Evolutionary conservation across 352 stramenopile genomes (phyloP), one percentile per base, ranked within the genome.

Genomic region (Phytophthora citrophthora): DNA sequence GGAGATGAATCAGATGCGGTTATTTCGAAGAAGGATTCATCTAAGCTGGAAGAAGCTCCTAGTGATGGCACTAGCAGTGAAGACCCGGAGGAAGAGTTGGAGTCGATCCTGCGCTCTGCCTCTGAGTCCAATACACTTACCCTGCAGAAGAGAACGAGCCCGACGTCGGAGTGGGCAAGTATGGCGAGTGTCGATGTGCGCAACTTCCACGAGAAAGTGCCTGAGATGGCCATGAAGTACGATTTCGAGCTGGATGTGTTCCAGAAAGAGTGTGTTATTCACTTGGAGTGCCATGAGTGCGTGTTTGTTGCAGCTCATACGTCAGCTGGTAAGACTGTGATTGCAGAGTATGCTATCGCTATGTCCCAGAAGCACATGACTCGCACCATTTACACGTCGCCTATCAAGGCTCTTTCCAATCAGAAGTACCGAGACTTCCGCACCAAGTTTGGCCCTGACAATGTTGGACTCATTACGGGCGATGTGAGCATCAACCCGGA

Each of bases 401-500:
- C 97, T 0, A 99, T 99, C 65, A 99, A 99, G 71, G 97, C 97
- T 34, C 75, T 99, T 32, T 98, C 87, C 15, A 99, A 99, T 73
- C 97, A 99, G 74, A 99, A 99, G 81, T 99, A 99, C 77, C 87
- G 97, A 34, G 97, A 99, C 65, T 99, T 99, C 67, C 94, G 92
- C 32, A 80, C 87, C 26, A 94, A 96, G 55, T 98, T 98, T 70
- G 93, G 91, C 1, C 70, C 82, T 2, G 90, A 98, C 23, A 93
- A 99, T 74, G 96, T 99, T 29, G 97, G 97, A 3, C 65, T 99
- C 7, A 98, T 99, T 70, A 99, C 97, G 7, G 97, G 97, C 16
- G 97, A 99, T 73, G 96, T 99, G 31, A 97, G 87, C 31, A 94
- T 99, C 59, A 98, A 98, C 66, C 90, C 91, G 6, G 88, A 98